These are phyloP conservation scores for Paulownia fortunei DNA, from an alignment of 257 asterid genomes.

Conservation along the genomic window DNA sequence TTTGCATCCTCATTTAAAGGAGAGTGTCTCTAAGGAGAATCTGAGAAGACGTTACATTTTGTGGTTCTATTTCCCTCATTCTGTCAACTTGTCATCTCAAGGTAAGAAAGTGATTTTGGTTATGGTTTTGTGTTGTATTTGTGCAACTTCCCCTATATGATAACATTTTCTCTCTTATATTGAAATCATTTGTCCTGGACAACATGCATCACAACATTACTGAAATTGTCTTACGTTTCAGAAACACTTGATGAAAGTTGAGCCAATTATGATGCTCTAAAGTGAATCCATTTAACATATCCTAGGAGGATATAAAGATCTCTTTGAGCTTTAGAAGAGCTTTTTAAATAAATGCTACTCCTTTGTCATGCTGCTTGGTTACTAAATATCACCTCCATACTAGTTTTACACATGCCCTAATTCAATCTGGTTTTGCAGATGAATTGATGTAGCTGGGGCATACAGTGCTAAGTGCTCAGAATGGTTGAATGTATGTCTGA, in stretches of 20 bases:
- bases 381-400: slow-evolving; percentile 3
- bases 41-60: no score
- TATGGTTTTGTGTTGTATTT: no score
- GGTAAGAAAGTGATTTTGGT: slow-evolving; percentile 1
- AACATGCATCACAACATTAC: neutral
- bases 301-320: neutral
- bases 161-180: no score
- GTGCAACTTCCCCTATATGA: no score
- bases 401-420: slow-evolving; percentile 9
- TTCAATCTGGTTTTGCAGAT: slow-evolving; percentile 56
- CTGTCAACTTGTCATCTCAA: no score
- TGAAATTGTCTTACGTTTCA: slow-evolving; percentile 1
- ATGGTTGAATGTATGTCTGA: slow-evolving; percentile 88
- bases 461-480: slow-evolving; percentile 84
- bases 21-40: no score
- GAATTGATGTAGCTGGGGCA: slow-evolving; percentile 93
- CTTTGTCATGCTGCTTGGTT: neutral
- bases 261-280: neutral
- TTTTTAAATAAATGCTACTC: slow-evolving; percentile 6
- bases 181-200: neutral
- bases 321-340: slow-evolving; percentile 8
- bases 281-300: neutral
- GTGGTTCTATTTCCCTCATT: no score
- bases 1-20: no score
- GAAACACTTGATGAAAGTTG: slow-evolving; percentile 10